A percentile compares a stretch with the other conserved stretches of the same genome.
These are phyloP conservation scores for Verticillium nubilum DNA, from an alignment of 2,329 filamentous ascomycete genomes.

Conservation along the genomic window DNA sequence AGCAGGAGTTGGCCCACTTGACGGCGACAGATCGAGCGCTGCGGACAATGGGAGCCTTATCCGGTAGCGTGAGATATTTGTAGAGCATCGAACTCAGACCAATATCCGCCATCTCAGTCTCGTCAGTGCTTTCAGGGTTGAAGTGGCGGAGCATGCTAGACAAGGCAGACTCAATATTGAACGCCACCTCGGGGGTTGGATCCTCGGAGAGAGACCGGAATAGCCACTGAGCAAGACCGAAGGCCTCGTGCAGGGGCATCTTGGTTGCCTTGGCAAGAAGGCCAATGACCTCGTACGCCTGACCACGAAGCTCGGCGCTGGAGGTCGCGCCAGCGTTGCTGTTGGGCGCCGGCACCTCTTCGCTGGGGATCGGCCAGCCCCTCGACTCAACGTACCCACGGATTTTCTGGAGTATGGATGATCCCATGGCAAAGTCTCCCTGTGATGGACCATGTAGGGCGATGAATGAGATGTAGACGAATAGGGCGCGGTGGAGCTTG, in stretches of 20 bases:
- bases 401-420: slow-evolving; percentile 62
- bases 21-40: slow-evolving; percentile 78
- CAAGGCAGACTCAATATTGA: slow-evolving; percentile 85
- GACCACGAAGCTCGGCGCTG: slow-evolving; percentile 63
- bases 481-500: slow-evolving; percentile 77
- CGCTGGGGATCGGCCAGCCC: slow-evolving; percentile 71
- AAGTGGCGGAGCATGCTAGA: slow-evolving; percentile 61
- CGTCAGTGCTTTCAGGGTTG: slow-evolving; percentile 19
- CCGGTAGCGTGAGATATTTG: slow-evolving; percentile 56
- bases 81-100: slow-evolving; percentile 53
- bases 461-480: slow-evolving; percentile 83
- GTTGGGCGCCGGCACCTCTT: slow-evolving; percentile 49
- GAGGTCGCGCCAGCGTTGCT: slow-evolving; percentile 2
- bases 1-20: slow-evolving; percentile 83
- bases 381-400: slow-evolving; percentile 70
- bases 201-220: slow-evolving; percentile 81
- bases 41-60: slow-evolving; percentile 49
- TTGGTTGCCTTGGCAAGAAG: slow-evolving; percentile 64
- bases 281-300: slow-evolving; percentile 88
- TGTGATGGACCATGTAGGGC: slow-evolving; percentile 62
- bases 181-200: slow-evolving; percentile 65
- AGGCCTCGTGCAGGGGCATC: slow-evolving; percentile 47
- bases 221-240: slow-evolving; percentile 63
- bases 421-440: slow-evolving; percentile 60
- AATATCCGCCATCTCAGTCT: slow-evolving; percentile 15